Evolutionary conservation across 345 rosid genomes (phyloP), one percentile per base, ranked within the genome.

Genomic region (Gossypium longicalyx): DNA sequence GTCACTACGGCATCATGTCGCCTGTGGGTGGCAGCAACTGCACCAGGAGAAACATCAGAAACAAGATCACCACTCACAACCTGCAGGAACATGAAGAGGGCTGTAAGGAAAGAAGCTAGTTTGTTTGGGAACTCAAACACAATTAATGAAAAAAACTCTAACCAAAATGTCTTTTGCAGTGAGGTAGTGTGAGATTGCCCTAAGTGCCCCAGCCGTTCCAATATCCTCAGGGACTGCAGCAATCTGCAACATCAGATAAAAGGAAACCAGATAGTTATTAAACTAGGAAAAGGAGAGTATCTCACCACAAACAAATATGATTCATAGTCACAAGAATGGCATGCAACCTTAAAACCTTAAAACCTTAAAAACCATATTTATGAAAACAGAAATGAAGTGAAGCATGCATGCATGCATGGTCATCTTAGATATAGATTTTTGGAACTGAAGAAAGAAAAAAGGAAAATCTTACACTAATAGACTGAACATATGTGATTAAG

Each of bases 21-120:
- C 84, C 99, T 89, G 80, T 95, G 99, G 77, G 91, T 86, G 77
- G 98, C 97, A 0, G 92, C 94, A 53, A 92, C 89, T 61, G 94
- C 92, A 80, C 98, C 97, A 76, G 87, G 96, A 83, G 96, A 84
- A 87, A 95, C 90, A 85, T 95, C 99, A 81, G 98, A 89, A 81
- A 95, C 93, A 83, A 95, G 92, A 86, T 95, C 99, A 78, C 98
- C 99, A 82, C 97, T 92, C 77, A 95, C 85, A 25, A 92, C 94
- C 98, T 95, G 88, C 77, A 68, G 69, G 79, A 78, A 69, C 56
- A 77, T 77, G 71, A 56, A 73, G 12, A 57, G 64, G 27, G 27
- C 5, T 34, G 41, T 34, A 34, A 34, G 45, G 29, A 73, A 76
- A 80, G 23, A 73, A 61, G 34, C 59, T 45, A 48, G 51, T 64